Evolutionary conservation across 2,329 filamentous ascomycete species (phyloP).

Genomic region (Stachybotrys elegans): DNA sequence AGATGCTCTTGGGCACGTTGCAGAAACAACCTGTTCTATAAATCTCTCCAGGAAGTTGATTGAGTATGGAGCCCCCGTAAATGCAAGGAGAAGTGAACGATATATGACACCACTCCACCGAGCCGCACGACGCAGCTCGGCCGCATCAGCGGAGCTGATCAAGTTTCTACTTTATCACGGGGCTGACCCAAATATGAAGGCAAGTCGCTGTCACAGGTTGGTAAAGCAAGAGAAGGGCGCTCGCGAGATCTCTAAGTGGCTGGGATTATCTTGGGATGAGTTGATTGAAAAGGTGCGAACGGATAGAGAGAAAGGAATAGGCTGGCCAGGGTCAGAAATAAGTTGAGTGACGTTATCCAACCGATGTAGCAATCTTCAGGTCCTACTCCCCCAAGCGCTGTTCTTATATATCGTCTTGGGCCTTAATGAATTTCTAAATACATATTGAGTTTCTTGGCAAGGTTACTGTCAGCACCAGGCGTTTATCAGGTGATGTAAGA

Average conservation of each 20-base stretch:
- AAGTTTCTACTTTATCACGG: constrained; percentile 4
- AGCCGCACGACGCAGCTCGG: neutral
- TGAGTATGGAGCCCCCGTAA: neutral
- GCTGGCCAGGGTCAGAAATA: too few species aligned
- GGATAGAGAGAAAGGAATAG: too few species aligned
- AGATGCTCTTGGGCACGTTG: neutral
- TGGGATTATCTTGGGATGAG: constrained; percentile 7
- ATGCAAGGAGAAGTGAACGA: neutral
- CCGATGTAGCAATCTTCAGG: too few species aligned
- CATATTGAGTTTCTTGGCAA: too few species aligned
- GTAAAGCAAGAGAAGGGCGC: neutral
- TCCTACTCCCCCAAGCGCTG: too few species aligned
- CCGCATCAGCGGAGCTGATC: constrained; percentile 4
- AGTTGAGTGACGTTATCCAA: too few species aligned
- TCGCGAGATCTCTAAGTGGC: neutral
- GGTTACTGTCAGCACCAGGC: too few species aligned
- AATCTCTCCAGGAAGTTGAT: neutral
- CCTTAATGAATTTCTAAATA: too few species aligned
- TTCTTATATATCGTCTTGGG: too few species aligned
- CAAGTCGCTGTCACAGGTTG: neutral
- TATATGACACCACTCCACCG: neutral
- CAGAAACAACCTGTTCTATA: neutral
- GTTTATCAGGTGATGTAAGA: too few species aligned
- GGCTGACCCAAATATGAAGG: neutral
- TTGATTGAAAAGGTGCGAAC: constrained; percentile 2